Base-by-base conservation (phyloP, 2,329 filamentous ascomycete species). In the Talaromyces sp. region DNA sequence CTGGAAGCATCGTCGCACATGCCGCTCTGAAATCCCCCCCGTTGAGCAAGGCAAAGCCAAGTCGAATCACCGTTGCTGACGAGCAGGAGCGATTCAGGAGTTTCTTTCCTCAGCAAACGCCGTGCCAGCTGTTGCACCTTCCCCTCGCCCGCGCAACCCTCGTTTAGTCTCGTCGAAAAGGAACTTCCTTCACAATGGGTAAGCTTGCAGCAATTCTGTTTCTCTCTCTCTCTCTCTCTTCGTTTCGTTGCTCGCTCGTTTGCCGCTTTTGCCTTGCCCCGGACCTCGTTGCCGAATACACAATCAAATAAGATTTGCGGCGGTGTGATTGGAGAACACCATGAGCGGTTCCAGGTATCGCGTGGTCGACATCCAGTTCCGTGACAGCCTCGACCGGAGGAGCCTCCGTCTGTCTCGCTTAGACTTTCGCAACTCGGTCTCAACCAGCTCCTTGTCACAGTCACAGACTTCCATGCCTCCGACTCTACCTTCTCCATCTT, bases 311-410 rank as follows among this genome's bases (percentile, higher is more conserved):
- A 55, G 50, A 36, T 57, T 60, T 33, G 18, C 34, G 14, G 31
- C 31, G 14, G 27, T 36, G 57, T 60, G 47, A 60, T 60, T 63
- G 61, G 61, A 44, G 36, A 16, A 31, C 36, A 57, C 47, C 8
- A 63, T 60, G 61, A 36, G 44, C 34, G 44, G 57, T 63, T 52
- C 61, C 61, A 63, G 53, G 40, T 59, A 63, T 60, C 57, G 61
- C 50, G 47, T 63, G 31, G 54, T 57, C 33, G 61, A 42, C 18
- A 57, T 60, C 53, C 56, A 63, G 47, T 57, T 57, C 61, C 61
- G 57, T n/a, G 50, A 57, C 47, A 60, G 54, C 47, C n/a, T 60
- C 18, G 57, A 60, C 33, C 56, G 57, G 34, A 55, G 30, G 56
- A 57, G 44, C 44, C 51, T 53, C 50, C 57, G 54, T 23, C 54